Evolutionary conservation across 768 basidiomycete genomes (phyloP), one percentile per base, ranked within the genome.

Genomic region (Lentinula guzmanii): DNA sequence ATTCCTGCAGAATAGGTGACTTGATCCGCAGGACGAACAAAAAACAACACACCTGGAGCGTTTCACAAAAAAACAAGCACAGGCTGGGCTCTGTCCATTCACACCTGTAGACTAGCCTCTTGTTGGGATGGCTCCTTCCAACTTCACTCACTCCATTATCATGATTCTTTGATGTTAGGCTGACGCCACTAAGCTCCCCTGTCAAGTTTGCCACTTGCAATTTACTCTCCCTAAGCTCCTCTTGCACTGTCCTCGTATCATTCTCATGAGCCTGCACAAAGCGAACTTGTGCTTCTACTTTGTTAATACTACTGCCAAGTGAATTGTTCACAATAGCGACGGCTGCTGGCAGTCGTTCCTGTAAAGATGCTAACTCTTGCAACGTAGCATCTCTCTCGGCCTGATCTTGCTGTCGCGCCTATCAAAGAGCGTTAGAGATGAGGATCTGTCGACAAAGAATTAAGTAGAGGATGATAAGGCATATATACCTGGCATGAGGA

Each of bases 71-170:
- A 18, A 70, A 71, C 9, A 67, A 68, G 60, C 79, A 81, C 7
- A 67, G 61, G 10, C 65, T 64, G 10, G 70, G 68, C n/a, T 64
- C 60, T 59, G 75, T 72, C 80, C 81, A 83, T 58, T 72, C 65
- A 68, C 82, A 83, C 24, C 72, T 70, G 64, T 76, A 79, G 11
- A 80, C 77, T 65, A 74, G 54, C 10, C 24, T 24, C 24, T 72
- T 72, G 21, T 74, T 70, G 10, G 59, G 9, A 28, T 28, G 28
- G 28, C 28, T 28, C 28, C 3, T 28, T 28, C 28, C 28, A 28
- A 28, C 28, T 28, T 28, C 28, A 28, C 28, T 28, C 28, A 28
- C 28, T 60, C 68, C 7, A 15, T 53, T n/a, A 52, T 24, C 24
- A 24, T 58, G 53, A 61, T 24, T 28, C 60, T 60, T 63, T 62